Evolutionary conservation across 2,329 filamentous ascomycete species (phyloP), one percentile per base, ranked within the genome.

Genomic region (Colletotrichum filicis): DNA sequence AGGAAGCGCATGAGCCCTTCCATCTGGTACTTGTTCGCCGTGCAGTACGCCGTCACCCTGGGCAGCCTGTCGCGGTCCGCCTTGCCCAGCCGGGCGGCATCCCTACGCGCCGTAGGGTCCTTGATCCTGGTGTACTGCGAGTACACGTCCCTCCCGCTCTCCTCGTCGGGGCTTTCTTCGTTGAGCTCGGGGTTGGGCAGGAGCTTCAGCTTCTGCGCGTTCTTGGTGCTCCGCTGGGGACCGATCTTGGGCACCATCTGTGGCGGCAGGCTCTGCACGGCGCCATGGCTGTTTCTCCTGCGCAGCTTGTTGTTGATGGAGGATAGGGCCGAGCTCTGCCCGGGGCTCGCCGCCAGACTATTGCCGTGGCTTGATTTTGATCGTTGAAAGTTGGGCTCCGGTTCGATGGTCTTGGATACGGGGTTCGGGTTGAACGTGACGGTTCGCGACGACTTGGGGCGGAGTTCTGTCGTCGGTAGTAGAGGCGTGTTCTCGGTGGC

Each of bases 111-210:
- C 0, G 93, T 98, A 0, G 96, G 95, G 79, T 99, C 97, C 82
- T 98, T 98, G 84, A 99, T 99, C 57, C 97, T 90, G 9, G 96
- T 98, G 82, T 98, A 98, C 82, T 99, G 97, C 30, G 95, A 96
- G 84, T 99, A 99, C 37, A 99, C 97, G 81, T 99, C 97, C 75
- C 95, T 89, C 11, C 95, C 95, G 79, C 94, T 97, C 83, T 98
- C 96, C 79, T 98, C 96, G 74, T 98, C 95, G 7, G 76, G 87
- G 77, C 87, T 91, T 56, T 95, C 94, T 30, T 94, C 93, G 46
- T 90, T 94, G 57, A 94, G 88, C 72, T 97, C 94, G 0, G 95
- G 95, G 79, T 97, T 97, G 1, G 97, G 97, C 19, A 99, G 86
- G n/a, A 99, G 89, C 85, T 99, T 99, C 74, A 99, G 88, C 85